These are phyloP conservation scores for Cetraspora pellucida DNA, from an alignment of 192 early-diverging fungal species.

Conservation along the genomic window DNA sequence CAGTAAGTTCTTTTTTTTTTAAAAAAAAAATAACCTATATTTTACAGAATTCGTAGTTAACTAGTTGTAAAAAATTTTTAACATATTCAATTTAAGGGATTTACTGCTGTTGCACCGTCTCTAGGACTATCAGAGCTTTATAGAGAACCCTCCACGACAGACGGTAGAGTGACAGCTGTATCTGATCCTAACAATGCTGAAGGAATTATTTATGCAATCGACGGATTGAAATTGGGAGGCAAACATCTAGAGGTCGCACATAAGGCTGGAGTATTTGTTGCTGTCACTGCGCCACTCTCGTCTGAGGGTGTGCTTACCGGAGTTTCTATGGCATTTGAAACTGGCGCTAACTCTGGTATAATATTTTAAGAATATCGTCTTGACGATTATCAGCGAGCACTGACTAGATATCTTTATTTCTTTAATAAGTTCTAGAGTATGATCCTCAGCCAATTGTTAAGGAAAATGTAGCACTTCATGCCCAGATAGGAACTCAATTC, in stretches of 20 bases:
- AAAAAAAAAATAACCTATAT: too few species aligned
- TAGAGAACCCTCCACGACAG: conserved; percentile 58
- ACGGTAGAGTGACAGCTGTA: conserved; percentile 45
- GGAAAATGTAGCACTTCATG: conserved; percentile 59
- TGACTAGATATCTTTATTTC: too few species aligned
- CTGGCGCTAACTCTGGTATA: conserved; percentile 57
- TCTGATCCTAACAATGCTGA: conserved; percentile 36
- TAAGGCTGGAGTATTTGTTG: conserved; percentile 63
- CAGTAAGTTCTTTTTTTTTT: conserved; percentile 42
- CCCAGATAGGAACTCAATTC: conserved; percentile 51
- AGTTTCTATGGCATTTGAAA: conserved; percentile 67
- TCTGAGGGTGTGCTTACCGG: conserved; percentile 55
- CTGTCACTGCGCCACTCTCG: conserved; percentile 59
- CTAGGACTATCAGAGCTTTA: conserved; percentile 72
- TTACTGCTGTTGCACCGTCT: conserved; percentile 59
- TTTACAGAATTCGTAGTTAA: too few species aligned
- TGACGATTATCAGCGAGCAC: too few species aligned
- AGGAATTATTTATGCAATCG: conserved; percentile 52
- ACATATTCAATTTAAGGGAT: conserved; percentile 40
- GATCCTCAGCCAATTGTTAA: conserved; percentile 41
- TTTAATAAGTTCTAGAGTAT: conserved; percentile 37
- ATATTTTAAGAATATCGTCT: not conserved
- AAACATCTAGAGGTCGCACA: conserved; percentile 58
- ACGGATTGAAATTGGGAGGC: conserved; percentile 66
- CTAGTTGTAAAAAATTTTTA: not conserved